These are phyloP conservation scores for Cardamine chenopodiifolia DNA, from an alignment of 345 rosid species.

Conservation along the genomic window DNA sequence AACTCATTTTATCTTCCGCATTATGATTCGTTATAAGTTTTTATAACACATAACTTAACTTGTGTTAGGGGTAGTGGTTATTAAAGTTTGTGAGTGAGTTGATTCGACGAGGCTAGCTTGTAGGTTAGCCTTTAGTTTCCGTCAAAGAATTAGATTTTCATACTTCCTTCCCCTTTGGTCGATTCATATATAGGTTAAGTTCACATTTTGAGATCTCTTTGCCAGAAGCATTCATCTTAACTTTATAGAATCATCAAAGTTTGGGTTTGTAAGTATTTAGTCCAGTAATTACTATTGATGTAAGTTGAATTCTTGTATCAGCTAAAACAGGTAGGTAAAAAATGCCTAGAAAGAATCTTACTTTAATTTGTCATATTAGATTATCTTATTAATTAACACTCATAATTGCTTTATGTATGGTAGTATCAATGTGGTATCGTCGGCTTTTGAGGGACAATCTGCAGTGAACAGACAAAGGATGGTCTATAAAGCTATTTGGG, in stretches of 20 bases:
- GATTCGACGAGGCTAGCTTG: too few species aligned
- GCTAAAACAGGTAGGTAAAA: neutral
- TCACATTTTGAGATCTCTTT: neutral
- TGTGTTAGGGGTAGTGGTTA: neutral
- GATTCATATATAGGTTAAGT: neutral
- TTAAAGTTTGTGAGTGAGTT: neutral
- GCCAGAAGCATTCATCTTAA: neutral
- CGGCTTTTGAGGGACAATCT: slow-evolving; percentile 82
- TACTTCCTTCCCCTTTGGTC: too few species aligned
- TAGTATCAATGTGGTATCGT: slow-evolving; percentile 84
- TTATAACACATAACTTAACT: neutral
- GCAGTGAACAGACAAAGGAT: slow-evolving; percentile 94
- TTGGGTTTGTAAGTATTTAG: neutral
- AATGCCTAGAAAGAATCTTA: neutral
- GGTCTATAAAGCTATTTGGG: slow-evolving; percentile 99
- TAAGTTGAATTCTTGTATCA: slow-evolving; percentile 4
- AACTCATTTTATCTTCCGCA: neutral
- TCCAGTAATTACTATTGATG: neutral
- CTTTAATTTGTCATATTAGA: neutral
- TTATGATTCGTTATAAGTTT: neutral
- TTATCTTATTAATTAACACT: neutral
- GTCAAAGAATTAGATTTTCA: too few species aligned
- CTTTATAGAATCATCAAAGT: neutral
- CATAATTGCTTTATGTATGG: slow-evolving; percentile 2
- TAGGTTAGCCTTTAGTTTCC: too few species aligned